phyloP scores from a whole-genome alignment of 2,329 filamentous ascomycete genomes.

The Phoma herbarum region DNA sequence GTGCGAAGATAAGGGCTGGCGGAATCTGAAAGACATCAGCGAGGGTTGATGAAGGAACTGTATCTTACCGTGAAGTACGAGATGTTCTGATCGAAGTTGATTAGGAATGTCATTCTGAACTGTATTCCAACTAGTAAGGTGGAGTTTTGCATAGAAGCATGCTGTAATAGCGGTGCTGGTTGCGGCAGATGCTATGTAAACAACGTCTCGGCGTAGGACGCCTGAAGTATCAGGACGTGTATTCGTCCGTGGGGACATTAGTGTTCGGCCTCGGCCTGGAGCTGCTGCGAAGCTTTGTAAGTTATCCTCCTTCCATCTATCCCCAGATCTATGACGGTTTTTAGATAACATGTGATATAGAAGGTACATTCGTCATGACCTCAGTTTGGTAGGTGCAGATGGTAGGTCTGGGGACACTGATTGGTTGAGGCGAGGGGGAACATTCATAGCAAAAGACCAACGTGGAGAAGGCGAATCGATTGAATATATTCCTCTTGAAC shows the following conservation, averaged over 20 bases:
- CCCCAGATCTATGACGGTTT: not conserved
- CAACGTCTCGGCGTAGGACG: not conserved
- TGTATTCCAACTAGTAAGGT: too few species aligned
- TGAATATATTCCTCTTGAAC: not conserved
- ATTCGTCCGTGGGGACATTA: not conserved
- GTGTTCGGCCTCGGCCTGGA: not conserved
- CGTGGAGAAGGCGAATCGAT: not conserved
- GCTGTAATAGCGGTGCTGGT: not conserved
- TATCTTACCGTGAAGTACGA: constrained; percentile 6
- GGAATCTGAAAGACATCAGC: not conserved
- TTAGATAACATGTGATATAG: not conserved
- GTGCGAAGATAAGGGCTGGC: not conserved
- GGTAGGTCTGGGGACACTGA: not conserved
- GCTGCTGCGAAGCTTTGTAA: constrained; percentile 1
- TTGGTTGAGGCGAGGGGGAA: not conserved
- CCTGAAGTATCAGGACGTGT: not conserved
- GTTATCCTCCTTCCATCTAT: not conserved
- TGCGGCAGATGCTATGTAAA: not conserved
- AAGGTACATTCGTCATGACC: not conserved
- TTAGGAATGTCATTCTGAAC: not conserved
- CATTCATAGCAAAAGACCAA: not conserved
- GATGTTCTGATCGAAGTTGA: constrained; percentile 2
- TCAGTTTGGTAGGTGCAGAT: not conserved
- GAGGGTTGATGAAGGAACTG: too few species aligned
- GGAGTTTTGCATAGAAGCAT: too few species aligned